phyloP scores from a whole-genome alignment of 2,329 filamentous ascomycete genomes.

The Penicillium thymicola region DNA sequence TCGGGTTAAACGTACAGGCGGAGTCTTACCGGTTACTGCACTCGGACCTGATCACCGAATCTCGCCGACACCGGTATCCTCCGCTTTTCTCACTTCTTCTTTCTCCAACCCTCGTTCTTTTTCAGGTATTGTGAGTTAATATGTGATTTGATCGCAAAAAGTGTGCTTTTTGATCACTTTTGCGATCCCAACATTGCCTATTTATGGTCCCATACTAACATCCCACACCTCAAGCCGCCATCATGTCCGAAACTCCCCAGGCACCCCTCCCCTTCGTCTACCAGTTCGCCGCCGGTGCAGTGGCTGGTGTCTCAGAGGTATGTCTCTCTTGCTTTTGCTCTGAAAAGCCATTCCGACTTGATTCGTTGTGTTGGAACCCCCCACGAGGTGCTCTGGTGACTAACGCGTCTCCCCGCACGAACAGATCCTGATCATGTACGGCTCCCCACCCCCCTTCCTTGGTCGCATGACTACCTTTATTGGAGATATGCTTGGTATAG shows the following conservation, averaged over 20 bases:
- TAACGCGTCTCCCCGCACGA: slow-evolving; percentile 22
- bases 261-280: slow-evolving; percentile 88
- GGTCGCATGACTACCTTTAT: background rate
- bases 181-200: background rate
- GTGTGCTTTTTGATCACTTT: background rate
- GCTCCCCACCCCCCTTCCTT: background rate
- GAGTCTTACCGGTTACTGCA: slow-evolving; percentile 5
- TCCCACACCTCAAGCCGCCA: slow-evolving; percentile 27
- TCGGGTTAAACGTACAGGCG: slow-evolving; percentile 2
- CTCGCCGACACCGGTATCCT: slow-evolving; percentile 21
- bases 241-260: slow-evolving; percentile 58
- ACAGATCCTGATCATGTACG: slow-evolving; percentile 32
- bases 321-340: slow-evolving; percentile 35
- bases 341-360: background rate
- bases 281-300: slow-evolving; percentile 93
- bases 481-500: background rate
- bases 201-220: slow-evolving; percentile 3
- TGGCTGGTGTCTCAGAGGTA: slow-evolving; percentile 97
- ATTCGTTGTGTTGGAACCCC: background rate
- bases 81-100: slow-evolving; percentile 2
- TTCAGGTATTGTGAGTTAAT: slow-evolving; percentile 2
- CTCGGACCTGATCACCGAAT: slow-evolving; percentile 17
- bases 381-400: slow-evolving; percentile 4
- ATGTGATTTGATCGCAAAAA: background rate
- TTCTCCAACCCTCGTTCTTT: slow-evolving; percentile 4